phyloP scores from a whole-genome alignment of 257 asterid genomes.

The Penstemon davidsonii region DNA sequence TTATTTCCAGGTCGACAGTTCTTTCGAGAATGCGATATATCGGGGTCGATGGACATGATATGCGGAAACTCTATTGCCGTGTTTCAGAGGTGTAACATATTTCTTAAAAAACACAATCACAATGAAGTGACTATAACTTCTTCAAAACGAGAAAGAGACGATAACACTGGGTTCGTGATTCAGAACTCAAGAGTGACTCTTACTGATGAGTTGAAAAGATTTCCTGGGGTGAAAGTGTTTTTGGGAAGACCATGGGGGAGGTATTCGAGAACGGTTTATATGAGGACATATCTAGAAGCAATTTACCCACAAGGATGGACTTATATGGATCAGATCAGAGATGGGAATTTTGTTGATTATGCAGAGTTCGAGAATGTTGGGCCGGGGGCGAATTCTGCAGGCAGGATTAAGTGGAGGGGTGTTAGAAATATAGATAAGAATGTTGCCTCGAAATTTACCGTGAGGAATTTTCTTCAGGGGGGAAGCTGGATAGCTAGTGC shows the following conservation, averaged over 20 bases:
- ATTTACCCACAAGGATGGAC: not conserved
- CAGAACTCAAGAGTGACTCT: not conserved
- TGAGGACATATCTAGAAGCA: not conserved
- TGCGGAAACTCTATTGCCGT: not conserved
- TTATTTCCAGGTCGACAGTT: not conserved
- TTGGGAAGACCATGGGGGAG: conserved; percentile 12
- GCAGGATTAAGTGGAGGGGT: not conserved
- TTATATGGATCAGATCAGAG: not conserved
- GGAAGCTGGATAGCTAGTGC: not conserved
- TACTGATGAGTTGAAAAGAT: not conserved
- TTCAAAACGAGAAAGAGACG: not conserved
- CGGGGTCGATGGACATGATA: conserved; percentile 10
- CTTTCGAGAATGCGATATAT: not conserved
- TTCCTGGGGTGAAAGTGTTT: not conserved
- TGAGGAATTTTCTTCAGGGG: conserved; percentile 1
- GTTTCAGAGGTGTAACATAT: not conserved
- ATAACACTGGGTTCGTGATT: not conserved
- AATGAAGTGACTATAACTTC: not conserved
- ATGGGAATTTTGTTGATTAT: not conserved
- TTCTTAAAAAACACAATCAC: not conserved
- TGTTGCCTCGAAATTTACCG: not conserved
- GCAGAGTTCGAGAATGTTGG: not conserved
- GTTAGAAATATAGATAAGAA: not conserved
- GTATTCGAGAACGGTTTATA: not conserved
- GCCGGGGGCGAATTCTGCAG: not conserved